Evolutionary conservation across 176 grass and related monocot genomes (phyloP).

Genomic region (Cenchrus fungigraminus): DNA sequence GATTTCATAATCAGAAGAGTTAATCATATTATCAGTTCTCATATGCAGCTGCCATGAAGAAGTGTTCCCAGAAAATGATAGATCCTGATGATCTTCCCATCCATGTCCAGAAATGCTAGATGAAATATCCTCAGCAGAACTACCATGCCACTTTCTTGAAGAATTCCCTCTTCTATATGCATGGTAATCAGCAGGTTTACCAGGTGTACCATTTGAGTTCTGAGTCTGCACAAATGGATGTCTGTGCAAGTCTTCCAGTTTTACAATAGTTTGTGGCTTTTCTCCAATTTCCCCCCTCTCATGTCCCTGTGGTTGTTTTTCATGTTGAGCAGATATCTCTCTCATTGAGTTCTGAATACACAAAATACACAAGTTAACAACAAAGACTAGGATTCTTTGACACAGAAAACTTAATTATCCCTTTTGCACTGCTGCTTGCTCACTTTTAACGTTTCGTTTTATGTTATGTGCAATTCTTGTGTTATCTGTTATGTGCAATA

Average conservation of each 20-base stretch:
- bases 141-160: constrained; percentile 5
- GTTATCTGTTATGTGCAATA: not conserved
- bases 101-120: constrained; percentile 30
- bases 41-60: constrained; percentile 7
- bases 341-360: constrained; percentile 28
- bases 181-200: constrained; percentile 40
- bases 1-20: constrained; percentile 29
- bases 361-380: constrained; percentile 17
- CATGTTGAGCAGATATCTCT: constrained; percentile 67
- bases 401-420: not conserved
- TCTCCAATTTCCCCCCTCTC: constrained; percentile 57
- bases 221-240: constrained; percentile 29
- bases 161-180: constrained; percentile 29
- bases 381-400: not conserved
- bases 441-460: constrained; percentile 18
- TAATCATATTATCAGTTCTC: constrained; percentile 13
- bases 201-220: constrained; percentile 27
- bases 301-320: constrained; percentile 50
- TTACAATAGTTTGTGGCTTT: constrained; percentile 60
- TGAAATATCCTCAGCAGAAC: constrained; percentile 24
- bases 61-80: not conserved
- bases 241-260: constrained; percentile 62
- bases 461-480: not conserved
- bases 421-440: constrained; percentile 8
- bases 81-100: constrained; percentile 32